phyloP scores from a whole-genome alignment of 108 stramenopile species.

The Cyclotella distinguenda region DNA sequence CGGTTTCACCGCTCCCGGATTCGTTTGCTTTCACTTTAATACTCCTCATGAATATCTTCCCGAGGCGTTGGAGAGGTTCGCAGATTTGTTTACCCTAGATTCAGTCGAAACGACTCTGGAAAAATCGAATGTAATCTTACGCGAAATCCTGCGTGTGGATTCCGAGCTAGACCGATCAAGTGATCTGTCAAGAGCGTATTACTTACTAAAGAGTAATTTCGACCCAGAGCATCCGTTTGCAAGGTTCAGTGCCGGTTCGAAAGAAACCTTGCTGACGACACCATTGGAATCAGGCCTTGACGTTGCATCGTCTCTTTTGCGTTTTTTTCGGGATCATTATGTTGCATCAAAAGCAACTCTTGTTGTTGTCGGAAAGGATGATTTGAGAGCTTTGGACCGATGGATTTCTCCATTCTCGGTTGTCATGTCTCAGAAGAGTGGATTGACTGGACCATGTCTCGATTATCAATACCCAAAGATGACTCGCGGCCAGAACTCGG shows the following conservation, averaged over 20 bases:
- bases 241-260: constrained; percentile 56
- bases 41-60: constrained; percentile 45
- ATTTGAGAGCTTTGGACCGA: constrained; percentile 54
- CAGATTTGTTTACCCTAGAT: constrained; percentile 48
- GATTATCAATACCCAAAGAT: constrained; percentile 15
- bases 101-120: constrained; percentile 45
- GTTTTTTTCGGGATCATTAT: constrained; percentile 64
- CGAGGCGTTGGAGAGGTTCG: constrained; percentile 65
- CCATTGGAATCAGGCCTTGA: constrained; percentile 53
- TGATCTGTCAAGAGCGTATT: constrained; percentile 49
- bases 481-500: constrained; percentile 1
- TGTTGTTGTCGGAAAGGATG: constrained; percentile 59
- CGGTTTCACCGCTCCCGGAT: constrained; percentile 68
- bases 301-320: constrained; percentile 45
- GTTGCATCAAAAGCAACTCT: constrained; percentile 58
- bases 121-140: constrained; percentile 34
- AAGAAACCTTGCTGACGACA: constrained; percentile 54
- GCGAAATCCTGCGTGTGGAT: constrained; percentile 71
- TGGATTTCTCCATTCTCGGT: constrained; percentile 62
- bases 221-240: constrained; percentile 70
- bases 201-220: constrained; percentile 59
- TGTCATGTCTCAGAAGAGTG: constrained; percentile 46
- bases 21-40: constrained; percentile 79
- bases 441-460: not conserved
- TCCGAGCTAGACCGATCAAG: constrained; percentile 62